Percentiles rank a stretch among this genome's conserved stretches.
Conservation (phyloP, 805 yeast species). For the Scheffersomyces coipomensis region DNA sequence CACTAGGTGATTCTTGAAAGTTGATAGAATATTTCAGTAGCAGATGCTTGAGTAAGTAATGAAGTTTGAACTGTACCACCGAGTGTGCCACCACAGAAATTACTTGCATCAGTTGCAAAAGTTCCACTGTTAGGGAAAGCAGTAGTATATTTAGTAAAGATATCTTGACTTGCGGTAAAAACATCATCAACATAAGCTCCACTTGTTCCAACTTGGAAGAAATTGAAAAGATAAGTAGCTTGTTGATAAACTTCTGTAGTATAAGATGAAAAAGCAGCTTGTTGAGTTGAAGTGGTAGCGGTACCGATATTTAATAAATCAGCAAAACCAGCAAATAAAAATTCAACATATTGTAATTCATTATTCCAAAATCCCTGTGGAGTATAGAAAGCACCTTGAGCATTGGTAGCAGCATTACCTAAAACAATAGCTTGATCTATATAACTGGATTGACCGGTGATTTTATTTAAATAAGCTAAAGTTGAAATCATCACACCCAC, state of each 20-base stretch:
- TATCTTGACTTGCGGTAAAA: slow-evolving; percentile 2
- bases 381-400: slow-evolving; percentile 17
- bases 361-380: slow-evolving; percentile 22
- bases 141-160: slow-evolving; percentile 7
- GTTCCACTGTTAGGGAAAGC: slow-evolving; percentile 2
- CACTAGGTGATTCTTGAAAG: neutral
- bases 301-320: slow-evolving; percentile 8
- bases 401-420: slow-evolving; percentile 14
- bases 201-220: slow-evolving; percentile 10
- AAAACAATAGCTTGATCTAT: slow-evolving; percentile 14
- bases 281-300: neutral
- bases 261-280: neutral
- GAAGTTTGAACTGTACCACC: slow-evolving; percentile 6
- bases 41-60: slow-evolving; percentile 15
- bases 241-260: slow-evolving; percentile 5
- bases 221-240: slow-evolving; percentile 6
- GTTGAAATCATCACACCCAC: slow-evolving; percentile 23
- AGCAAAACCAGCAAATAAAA: slow-evolving; percentile 20
- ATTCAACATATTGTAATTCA: slow-evolving; percentile 17
- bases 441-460: slow-evolving; percentile 13
- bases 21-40: slow-evolving; percentile 9
- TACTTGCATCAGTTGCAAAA: slow-evolving; percentile 5
- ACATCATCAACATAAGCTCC: slow-evolving; percentile 10
- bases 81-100: slow-evolving; percentile 8
- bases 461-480: slow-evolving; percentile 12